phyloP scores from a whole-genome alignment of 176 grass and related monocot genomes.

The Eleusine indica region DNA sequence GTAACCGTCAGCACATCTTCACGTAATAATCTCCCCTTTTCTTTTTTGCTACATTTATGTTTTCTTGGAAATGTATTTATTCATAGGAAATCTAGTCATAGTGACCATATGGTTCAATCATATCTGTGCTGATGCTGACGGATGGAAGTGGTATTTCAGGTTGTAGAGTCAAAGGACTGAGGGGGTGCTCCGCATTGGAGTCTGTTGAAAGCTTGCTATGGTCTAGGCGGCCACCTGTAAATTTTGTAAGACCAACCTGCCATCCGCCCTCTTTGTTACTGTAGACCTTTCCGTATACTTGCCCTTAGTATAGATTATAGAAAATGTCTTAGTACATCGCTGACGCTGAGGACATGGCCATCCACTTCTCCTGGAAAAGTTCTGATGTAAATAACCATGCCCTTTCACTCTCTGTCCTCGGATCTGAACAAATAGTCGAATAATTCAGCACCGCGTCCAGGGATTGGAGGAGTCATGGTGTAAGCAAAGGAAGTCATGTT shows the following conservation, averaged over 20 bases:
- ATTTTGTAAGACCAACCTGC: constrained; percentile 35
- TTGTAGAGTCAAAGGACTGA: constrained; percentile 49
- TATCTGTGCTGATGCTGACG: constrained; percentile 47
- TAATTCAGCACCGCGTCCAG: not conserved
- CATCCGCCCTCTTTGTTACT: not conserved
- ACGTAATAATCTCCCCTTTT: constrained; percentile 46
- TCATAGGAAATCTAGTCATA: not conserved
- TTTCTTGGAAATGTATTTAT: not conserved
- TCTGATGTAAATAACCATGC: not conserved
- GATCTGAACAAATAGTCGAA: not conserved
- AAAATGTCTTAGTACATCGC: not conserved
- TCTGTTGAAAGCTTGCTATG: constrained; percentile 14
- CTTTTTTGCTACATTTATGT: not conserved
- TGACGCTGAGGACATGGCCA: not conserved
- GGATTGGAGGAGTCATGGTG: not conserved
- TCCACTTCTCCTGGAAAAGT: not conserved
- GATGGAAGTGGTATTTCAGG: constrained; percentile 50
- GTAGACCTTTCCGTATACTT: not conserved
- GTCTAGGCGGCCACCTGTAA: constrained; percentile 13
- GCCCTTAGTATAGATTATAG: not conserved
- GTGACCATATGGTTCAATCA: not conserved
- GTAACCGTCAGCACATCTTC: constrained; percentile 53
- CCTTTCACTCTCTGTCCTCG: not conserved
- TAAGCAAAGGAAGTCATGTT: not conserved
- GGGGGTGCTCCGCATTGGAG: constrained; percentile 9